These are phyloP conservation scores for Apiotrichum brassicae DNA, from an alignment of 1,284 basidiomycete genomes.

Conservation along the genomic window DNA sequence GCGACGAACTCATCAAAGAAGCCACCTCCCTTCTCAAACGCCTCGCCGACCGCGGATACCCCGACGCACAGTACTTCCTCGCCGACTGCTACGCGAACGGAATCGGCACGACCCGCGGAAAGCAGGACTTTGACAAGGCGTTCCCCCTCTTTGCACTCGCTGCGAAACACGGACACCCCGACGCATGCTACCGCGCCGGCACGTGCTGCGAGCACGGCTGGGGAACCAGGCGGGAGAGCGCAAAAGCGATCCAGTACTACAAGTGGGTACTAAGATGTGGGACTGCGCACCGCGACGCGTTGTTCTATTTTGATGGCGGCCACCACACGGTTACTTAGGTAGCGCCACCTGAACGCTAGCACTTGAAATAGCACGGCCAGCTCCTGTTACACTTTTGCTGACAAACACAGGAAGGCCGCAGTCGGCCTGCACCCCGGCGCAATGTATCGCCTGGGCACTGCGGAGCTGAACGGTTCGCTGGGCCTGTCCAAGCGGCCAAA, in stretches of 20 bases:
- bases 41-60: slow-evolving; percentile 87
- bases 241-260: slow-evolving; percentile 89
- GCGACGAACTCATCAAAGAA: slow-evolving; percentile 79
- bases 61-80: slow-evolving; percentile 91
- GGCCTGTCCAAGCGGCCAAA: slow-evolving; percentile 78
- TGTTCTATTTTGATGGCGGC: no score
- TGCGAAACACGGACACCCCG: slow-evolving; percentile 96
- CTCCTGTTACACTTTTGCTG: no score
- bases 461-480: slow-evolving; percentile 92
- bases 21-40: slow-evolving; percentile 78
- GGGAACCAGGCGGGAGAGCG: slow-evolving; percentile 87
- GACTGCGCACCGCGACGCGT: no score
- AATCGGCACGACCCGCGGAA: slow-evolving; percentile 77
- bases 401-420: slow-evolving; percentile 65
- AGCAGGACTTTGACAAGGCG: slow-evolving; percentile 94
- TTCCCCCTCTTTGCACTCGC: slow-evolving; percentile 94
- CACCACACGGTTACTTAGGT: no score
- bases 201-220: slow-evolving; percentile 99
- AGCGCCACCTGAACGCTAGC: no score
- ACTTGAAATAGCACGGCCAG: no score
- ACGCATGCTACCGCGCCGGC: slow-evolving; percentile 90
- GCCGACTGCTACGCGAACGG: slow-evolving; percentile 98
- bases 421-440: slow-evolving; percentile 87
- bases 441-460: slow-evolving; percentile 93
- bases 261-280: slow-evolving; percentile 45